Conservation (phyloP, 208 protist genomes). For the Crithidia fasciculata region DNA sequence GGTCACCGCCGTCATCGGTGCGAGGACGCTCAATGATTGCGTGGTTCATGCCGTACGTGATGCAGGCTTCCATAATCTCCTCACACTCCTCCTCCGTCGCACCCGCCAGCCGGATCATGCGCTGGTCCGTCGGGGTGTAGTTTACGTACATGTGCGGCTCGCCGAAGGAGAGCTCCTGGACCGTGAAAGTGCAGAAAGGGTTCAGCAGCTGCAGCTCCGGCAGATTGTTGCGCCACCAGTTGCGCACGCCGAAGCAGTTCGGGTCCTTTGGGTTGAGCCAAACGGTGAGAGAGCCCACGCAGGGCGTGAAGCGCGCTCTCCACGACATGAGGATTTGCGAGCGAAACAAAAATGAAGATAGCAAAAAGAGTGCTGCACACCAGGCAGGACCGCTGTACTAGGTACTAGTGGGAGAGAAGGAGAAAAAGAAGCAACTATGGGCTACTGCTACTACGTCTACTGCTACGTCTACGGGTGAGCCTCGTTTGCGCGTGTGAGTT, state of each 20-base stretch:
- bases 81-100: slow-evolving; percentile 91
- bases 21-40: slow-evolving; percentile 85
- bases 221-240: slow-evolving; percentile 92
- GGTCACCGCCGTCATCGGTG: slow-evolving; percentile 87
- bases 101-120: slow-evolving; percentile 85
- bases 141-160: slow-evolving; percentile 93
- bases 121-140: slow-evolving; percentile 88
- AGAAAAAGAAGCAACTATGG: neutral
- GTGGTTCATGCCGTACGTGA: slow-evolving; percentile 91
- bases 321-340: slow-evolving; percentile 70
- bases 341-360: neutral
- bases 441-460: neutral
- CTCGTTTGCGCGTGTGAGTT: neutral
- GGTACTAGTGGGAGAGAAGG: neutral
- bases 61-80: slow-evolving; percentile 90
- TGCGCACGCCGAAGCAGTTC: slow-evolving; percentile 92
- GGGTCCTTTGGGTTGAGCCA: slow-evolving; percentile 94
- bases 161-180: slow-evolving; percentile 91
- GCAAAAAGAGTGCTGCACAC: too few relatives aligned
- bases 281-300: slow-evolving; percentile 80
- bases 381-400: neutral
- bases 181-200: slow-evolving; percentile 88
- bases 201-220: slow-evolving; percentile 91
- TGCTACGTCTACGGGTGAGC: neutral
- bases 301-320: slow-evolving; percentile 89